Base-by-base conservation (phyloP, 2,329 filamentous ascomycete species). In the Fusarium annulatum region DNA sequence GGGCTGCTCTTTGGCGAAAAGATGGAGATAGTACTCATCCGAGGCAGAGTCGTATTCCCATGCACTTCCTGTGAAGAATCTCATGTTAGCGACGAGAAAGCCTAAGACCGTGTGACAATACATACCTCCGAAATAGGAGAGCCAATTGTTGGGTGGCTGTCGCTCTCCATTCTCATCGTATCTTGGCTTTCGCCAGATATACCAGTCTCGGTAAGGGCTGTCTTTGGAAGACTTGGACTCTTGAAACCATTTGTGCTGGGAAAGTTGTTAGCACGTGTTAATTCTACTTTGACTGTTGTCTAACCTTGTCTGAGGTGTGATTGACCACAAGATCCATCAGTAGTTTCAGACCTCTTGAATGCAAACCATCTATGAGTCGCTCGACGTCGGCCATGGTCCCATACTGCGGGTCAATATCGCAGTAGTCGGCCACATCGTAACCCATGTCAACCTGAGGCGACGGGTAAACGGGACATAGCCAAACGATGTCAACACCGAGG, bases 261-360 rank as follows among this genome's bases (percentile, higher is more conserved):
- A 1, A 2, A 5, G 6, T 10, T n/a, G 16, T 69, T 10, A 70
- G 45, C n/a, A 36, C 19, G 7, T 36, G 12, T 30, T 14, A 7
- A 34, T 23, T 26, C 9, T 30, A 0, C 4, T 9, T 30, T 36
- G 16, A 19, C 11, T 11, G 5, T 6, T 16, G 23, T 39, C 4
- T 19, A 61, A 74, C 71, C 52, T 77, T 42, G 19, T 75, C 65
- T n/a, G 89, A 92, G 0, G 92, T 94, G 78, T 95, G 93, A 72
- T 95, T 95, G 62, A 95, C 87, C 1, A 95, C 93, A 3, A 95
- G 84, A 77, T 95, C 93, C 72, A 94, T 87, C 46, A 95, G 88
- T 11, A 95, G 81, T 73, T 89, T 90, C 87, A 95, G 92, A 1
- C 87, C 89, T 9, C 90, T 85, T 10, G 85, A 79, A 67, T 92